Evolutionary conservation across 2,329 filamentous ascomycete species (phyloP).

Genomic region (Fusarium chuoi): DNA sequence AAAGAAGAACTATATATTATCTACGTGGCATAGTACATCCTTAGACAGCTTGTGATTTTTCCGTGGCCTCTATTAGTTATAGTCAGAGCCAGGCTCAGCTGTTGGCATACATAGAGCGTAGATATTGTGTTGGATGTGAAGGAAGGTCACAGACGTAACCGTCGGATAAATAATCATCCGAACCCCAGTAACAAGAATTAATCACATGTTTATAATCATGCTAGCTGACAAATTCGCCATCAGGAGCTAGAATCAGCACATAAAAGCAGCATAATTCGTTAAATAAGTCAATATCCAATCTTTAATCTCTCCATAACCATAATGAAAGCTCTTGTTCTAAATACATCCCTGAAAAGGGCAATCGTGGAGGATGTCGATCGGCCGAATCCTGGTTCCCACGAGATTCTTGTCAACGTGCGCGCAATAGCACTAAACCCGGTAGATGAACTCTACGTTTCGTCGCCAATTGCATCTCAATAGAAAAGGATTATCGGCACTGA

Average conservation of each 20-base stretch:
- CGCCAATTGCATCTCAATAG: constrained; percentile 47
- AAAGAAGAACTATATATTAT: not conserved
- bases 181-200: too few species aligned
- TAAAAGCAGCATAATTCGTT: rapidly evolving
- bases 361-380: constrained; percentile 27
- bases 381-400: constrained; percentile 15
- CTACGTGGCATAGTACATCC: rapidly evolving
- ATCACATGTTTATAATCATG: not conserved
- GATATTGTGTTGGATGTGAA: not conserved
- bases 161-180: not conserved
- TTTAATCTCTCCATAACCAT: not conserved
- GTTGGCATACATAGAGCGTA: not conserved
- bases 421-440: constrained; percentile 45
- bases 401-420: constrained; percentile 40
- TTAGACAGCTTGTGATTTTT: too few species aligned
- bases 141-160: rapidly evolving
- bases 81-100: not conserved
- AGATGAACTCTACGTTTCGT: constrained; percentile 48
- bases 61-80: too few species aligned
- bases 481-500: constrained; percentile 52
- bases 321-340: constrained; percentile 44
- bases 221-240: not conserved
- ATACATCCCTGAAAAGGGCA: not conserved
- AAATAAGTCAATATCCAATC: not conserved
- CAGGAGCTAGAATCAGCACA: not conserved